Base-by-base conservation (phyloP, 805 yeast genomes). In the Sungouiella thailandica region DNA sequence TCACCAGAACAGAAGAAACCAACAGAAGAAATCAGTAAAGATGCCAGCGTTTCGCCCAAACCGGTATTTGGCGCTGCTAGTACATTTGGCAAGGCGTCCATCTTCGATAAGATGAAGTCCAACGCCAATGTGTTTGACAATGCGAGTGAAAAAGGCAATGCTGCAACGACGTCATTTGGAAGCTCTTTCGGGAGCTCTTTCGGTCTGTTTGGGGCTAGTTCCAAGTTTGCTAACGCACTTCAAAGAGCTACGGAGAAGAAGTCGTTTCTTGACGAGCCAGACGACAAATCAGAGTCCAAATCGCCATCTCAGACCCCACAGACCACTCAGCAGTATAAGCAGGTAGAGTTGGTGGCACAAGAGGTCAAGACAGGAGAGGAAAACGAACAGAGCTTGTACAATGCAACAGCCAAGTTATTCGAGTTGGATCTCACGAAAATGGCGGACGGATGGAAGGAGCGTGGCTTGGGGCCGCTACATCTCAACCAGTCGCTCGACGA, bases 371-470 rank as follows among this genome's bases (percentile, higher is more conserved):
- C 97, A 0, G 98, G 97, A 1, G 98, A 93, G 57, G 98, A 93
- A 57, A 69, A 76, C 36, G 98, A 93, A 54, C 67, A 66, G 22
- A 74, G 83, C 0, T 52, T 80, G 6, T 85, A 75, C 55, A 75
- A 76, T 28, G 72, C 83, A 24, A 78, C 82, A 30, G 86, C 94
- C 4, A 86, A 89, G 52, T 62, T 93, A 17, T 93, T 89, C 53
- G 78, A 75, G 19, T 62, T 86, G 46, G 83, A 84, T 49, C 63
- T 89, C 19, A 63, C 80, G 0, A 72, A 78, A 23, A 67, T 83
- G 3, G 55, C 72, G 7, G 77, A 72, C 12, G 96, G 96, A 2
- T 93, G 98, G 98, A 93, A 86, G 55, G 98, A 93, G 59, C 76
- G 93, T 51, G 98, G 98, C 16, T 70, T 83, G 26, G 98, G 98